Base-by-base conservation (phyloP, 306 rosid species). In the Vicia sativa region DNA sequence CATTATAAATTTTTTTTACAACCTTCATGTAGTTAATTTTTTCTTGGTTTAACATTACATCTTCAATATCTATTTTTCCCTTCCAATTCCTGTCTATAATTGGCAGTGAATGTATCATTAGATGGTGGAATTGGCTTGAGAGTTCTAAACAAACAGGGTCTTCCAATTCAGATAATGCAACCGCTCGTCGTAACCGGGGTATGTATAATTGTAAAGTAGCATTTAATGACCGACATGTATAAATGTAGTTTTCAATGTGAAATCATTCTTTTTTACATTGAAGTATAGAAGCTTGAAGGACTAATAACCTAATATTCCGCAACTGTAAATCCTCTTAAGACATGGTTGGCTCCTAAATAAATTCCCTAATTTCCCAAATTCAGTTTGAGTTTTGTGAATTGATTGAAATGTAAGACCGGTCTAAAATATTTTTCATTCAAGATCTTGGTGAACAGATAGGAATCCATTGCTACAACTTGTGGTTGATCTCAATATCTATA, bases 101-200 rank as follows among this genome's bases (percentile, higher is more conserved):
- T 84, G 85, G 79, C 89, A 88, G 96, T 73, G 96, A 88, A 78
- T 91, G 96, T 72, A 86, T 91, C 65, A 65, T 74, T 60, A 78
- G 87, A 68, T 91, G 97, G 96, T 91, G 97, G 96, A 67, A 79
- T 77, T 91, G 92, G 86, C 79, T 88, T 41, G 84, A 85, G 77
- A 79, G 11, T 46, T 78, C 77, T 39, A 62, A 73, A 68, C 79
- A 80, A 73, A 35, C 72, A 13, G 80, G 65, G 31, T 63, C 78
- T 54, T 25, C 77, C 42, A 61, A 66, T 65, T 75, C 83, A 66
- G 55, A 79, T 58, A 63, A 65, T 58, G 72, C 77, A 72, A 55
- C 55, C 38, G 28, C 34, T n/a, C 62, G 1, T 55, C 71, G 62
- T 43, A 62, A 67, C 38, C 73, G 46, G 42, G 75, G 62, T 60